Conservation (phyloP, 2,329 filamentous ascomycete species). For the Pezicula neosporulosa region DNA sequence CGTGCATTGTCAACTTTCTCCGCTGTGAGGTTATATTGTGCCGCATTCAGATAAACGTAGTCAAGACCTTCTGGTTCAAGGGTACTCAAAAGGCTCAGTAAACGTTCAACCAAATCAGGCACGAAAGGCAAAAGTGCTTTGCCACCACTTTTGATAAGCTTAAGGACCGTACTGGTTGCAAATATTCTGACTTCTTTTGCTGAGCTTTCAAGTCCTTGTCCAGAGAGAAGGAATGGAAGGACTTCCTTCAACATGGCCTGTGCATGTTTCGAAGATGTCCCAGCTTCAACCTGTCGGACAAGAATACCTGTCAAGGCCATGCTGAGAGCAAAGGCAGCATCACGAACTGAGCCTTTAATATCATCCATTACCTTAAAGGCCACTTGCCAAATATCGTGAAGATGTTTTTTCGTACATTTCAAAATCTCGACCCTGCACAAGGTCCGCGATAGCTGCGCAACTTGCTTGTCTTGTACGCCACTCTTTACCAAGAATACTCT, state of each 20-base stretch:
- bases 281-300: conserved; percentile 80
- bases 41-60: conserved; percentile 86
- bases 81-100: conserved; percentile 79
- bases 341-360: conserved; percentile 86
- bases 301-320: conserved; percentile 81
- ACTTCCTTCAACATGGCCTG: conserved; percentile 80
- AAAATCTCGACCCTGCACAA: conserved; percentile 77
- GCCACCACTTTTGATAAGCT: conserved; percentile 88
- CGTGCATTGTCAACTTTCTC: conserved; percentile 89
- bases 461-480: conserved; percentile 93
- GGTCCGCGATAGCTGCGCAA: conserved; percentile 83
- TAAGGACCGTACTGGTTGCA: conserved; percentile 76
- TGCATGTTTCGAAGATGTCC: conserved; percentile 66
- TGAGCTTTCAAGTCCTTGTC: conserved; percentile 83
- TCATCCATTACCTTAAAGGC: conserved; percentile 93
- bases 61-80: conserved; percentile 88
- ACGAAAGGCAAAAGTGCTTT: conserved; percentile 76
- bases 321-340: conserved; percentile 77
- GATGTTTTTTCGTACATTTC: conserved; percentile 78
- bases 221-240: conserved; percentile 84
- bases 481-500: conserved; percentile 83
- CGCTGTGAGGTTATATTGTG: conserved; percentile 77
- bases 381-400: conserved; percentile 79
- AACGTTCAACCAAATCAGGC: conserved; percentile 73
- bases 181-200: conserved; percentile 86